Evolutionary conservation across 257 asterid species (phyloP), one percentile per base, ranked within the genome.

Genomic region (Solanum paucissectum): DNA sequence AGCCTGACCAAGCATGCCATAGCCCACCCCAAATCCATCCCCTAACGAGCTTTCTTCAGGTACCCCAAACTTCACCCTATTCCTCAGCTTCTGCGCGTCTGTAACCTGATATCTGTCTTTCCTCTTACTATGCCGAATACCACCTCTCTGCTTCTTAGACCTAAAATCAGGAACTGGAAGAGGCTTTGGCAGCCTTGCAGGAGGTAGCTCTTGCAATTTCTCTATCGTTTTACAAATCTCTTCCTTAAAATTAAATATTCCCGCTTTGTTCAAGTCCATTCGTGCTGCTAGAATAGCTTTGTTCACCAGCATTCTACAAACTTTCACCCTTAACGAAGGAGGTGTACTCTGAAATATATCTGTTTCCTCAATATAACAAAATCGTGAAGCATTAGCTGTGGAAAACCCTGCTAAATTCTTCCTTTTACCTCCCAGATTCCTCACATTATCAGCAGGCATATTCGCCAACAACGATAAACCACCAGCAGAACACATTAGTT

Each of bases 41-140:
- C 98, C 99, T 91, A 95, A 91, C 69, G 98, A 97, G 90, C 99
- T 97, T 94, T 97, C 99, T 91, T 97, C 99, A 49, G 97, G 98
- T 62, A 94, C 87, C 69, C 98, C 96, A 79, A 97, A 95, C 90
- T 92, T 94, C 98, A 95, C 94, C 91, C 99, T 94, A 87, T 96
- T 95, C n/a, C 97, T 96, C 87, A 94, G 94, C 95, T 95, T 96
- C 90, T 98, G 92, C 95, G 92, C 94, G 88, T 97, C 99, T 7
- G 98, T 95, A 89, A 95, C 85, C 77, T 98, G 98, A 91, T 95
- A 95, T 74, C 95, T 92, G 88, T 97, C 98, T 93, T 97, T 97
- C 98, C 91, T 93, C 95, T 97, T 97, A 89, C 98, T 95, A 86
- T 93, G 90, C 86, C 98, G 92, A 38, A 96, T 94, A 84, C 99